Conservation (phyloP, 345 rosid genomes). For the thale cress (Arabidopsis thaliana) region DNA sequence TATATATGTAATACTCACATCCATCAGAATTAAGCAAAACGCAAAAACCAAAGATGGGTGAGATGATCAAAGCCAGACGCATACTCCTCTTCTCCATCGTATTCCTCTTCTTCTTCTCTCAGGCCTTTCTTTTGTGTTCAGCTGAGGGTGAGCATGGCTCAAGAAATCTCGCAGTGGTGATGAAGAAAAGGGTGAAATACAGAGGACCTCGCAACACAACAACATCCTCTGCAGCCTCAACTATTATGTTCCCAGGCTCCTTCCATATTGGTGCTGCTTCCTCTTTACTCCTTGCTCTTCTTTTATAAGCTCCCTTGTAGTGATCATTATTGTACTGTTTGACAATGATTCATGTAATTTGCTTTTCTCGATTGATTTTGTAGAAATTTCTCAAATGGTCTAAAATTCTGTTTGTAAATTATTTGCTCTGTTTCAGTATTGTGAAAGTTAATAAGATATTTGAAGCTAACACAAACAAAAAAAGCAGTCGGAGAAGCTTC, state of each 20-base stretch:
- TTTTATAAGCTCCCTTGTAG: constrained; percentile 5
- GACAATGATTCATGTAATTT: neutral
- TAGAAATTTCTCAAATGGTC: neutral
- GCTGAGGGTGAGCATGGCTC: constrained; percentile 33
- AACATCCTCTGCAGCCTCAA: constrained; percentile 24
- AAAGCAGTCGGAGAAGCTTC: neutral
- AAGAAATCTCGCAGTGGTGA: constrained; percentile 36
- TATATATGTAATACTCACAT: constrained; percentile 8
- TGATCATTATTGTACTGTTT: neutral
- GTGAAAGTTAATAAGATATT: neutral
- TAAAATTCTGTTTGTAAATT: neutral
- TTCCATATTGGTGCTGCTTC: constrained; percentile 24
- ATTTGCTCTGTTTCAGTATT: neutral
- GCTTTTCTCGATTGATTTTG: neutral
- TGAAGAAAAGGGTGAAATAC: constrained; percentile 8
- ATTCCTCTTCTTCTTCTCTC: constrained; percentile 32
- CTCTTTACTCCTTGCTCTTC: constrained; percentile 29
- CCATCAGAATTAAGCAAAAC: neutral
- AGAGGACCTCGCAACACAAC: constrained; percentile 26
- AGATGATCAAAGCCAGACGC: constrained; percentile 38
- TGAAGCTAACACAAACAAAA: neutral
- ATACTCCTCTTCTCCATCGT: constrained; percentile 31
- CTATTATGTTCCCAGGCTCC: constrained; percentile 23
- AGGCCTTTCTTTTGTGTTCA: constrained; percentile 33
- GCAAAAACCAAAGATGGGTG: constrained; percentile 29